Conservation (phyloP, 192 early-diverging fungal species). For the Phlyctochytrium arcticum region DNA sequence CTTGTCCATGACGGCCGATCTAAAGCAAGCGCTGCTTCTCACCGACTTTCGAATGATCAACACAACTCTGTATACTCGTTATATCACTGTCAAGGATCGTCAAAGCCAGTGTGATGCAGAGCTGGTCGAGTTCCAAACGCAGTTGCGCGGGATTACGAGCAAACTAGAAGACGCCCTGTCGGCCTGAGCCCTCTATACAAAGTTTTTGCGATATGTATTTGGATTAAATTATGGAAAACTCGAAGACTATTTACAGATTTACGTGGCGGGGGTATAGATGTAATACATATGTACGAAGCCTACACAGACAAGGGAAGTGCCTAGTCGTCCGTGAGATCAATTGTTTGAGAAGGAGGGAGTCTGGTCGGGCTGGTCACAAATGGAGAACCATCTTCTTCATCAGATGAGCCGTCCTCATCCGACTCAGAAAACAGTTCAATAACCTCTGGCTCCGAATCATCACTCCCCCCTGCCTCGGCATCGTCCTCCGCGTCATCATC, state of each 20-base stretch:
- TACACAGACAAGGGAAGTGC: too few relatives aligned
- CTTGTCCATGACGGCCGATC: constrained; percentile 35
- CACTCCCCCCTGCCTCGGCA: not conserved
- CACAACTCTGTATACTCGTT: constrained; percentile 13
- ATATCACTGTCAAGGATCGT: constrained; percentile 7
- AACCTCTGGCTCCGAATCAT: constrained; percentile 9
- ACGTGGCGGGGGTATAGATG: too few relatives aligned
- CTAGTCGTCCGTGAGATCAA: not conserved
- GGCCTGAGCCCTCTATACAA: too few relatives aligned
- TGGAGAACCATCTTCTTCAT: not conserved
- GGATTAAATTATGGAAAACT: too few relatives aligned
- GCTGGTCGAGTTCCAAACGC: constrained; percentile 1
- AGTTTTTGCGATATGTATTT: too few relatives aligned
- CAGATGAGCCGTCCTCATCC: constrained; percentile 8
- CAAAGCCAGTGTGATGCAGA: not conserved
- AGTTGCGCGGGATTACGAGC: constrained; percentile 1
- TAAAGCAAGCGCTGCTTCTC: constrained; percentile 39
- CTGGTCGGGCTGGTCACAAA: not conserved
- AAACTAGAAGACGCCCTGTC: constrained; percentile 19
- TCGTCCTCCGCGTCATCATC: constrained; percentile 3
- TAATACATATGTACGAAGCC: too few relatives aligned
- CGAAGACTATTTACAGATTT: too few relatives aligned
- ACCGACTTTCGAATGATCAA: constrained; percentile 40
- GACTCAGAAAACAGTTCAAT: constrained; percentile 14
- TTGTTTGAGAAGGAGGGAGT: not conserved